A percentile compares a stretch with the other conserved stretches of the same genome.
phyloP scores from a whole-genome alignment of 352 stramenopile species.

The Pythium aristosporum region DNA sequence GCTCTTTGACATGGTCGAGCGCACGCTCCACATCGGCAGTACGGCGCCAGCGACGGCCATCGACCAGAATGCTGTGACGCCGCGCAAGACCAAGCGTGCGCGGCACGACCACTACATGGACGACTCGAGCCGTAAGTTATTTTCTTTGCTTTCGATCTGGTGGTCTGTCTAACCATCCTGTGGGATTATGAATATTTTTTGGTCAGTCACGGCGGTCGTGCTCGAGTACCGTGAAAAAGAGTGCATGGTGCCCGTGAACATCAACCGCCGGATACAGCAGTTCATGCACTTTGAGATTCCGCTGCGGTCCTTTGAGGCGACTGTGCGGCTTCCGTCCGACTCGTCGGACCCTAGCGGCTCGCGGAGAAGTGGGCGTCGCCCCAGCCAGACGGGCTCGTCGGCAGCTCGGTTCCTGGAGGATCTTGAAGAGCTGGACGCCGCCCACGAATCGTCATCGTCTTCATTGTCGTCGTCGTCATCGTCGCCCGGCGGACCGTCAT shows the following conservation, averaged over 20 bases:
- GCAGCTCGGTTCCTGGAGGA: neutral
- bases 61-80: slow-evolving; percentile 29
- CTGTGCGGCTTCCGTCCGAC: slow-evolving; percentile 62
- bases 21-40: slow-evolving; percentile 47
- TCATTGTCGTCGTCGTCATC: slow-evolving; percentile 10
- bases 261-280: slow-evolving; percentile 84
- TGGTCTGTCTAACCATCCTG: neutral
- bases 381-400: neutral
- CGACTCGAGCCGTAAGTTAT: slow-evolving; percentile 60
- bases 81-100: slow-evolving; percentile 16
- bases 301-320: slow-evolving; percentile 82
- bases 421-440: neutral
- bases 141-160: neutral
- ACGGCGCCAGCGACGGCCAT: neutral
- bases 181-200: neutral
- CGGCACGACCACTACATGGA: slow-evolving; percentile 52
- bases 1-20: slow-evolving; percentile 69
- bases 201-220: slow-evolving; percentile 81
- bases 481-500: slow-evolving; percentile 28
- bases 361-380: neutral
- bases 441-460: neutral
- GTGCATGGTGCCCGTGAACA: slow-evolving; percentile 73
- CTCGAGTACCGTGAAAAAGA: slow-evolving; percentile 88
- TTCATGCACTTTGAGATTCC: slow-evolving; percentile 90
- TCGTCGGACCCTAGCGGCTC: slow-evolving; percentile 13